Conservation (phyloP, 2,329 filamentous ascomycete species). For the Colletotrichum sidae region DNA sequence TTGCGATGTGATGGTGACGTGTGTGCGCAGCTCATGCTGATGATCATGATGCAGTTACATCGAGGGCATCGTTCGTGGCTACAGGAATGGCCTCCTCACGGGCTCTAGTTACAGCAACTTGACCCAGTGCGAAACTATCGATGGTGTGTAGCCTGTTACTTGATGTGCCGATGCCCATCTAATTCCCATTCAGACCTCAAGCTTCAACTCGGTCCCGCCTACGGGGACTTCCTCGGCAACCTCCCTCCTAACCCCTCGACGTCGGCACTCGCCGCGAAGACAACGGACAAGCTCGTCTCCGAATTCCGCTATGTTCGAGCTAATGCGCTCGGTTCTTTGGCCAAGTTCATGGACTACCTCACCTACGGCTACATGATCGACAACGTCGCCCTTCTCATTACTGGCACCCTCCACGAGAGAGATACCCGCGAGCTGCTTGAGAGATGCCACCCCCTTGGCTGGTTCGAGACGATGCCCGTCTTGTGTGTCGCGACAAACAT, state of each 20-base stretch:
- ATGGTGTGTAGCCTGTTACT: conserved; percentile 70
- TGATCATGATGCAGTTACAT: conserved; percentile 76
- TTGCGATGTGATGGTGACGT: conserved; percentile 16
- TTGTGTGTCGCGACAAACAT: conserved; percentile 98
- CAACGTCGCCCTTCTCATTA: conserved; percentile 97
- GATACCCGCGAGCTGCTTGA: conserved; percentile 96
- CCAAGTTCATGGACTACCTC: conserved; percentile 97
- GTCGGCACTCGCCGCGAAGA: conserved; percentile 92
- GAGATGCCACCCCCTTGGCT: conserved; percentile 94
- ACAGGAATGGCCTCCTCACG: conserved; percentile 93
- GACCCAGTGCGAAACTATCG: conserved; percentile 97
- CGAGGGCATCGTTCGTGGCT: conserved; percentile 96
- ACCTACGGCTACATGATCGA: conserved; percentile 99
- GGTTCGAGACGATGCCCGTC: conserved; percentile 99
- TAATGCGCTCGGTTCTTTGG: conserved; percentile 89
- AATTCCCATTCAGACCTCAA: conserved; percentile 79
- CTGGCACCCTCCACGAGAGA: conserved; percentile 95
- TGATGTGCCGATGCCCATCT: conserved; percentile 29
- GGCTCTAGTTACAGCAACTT: conserved; percentile 93
- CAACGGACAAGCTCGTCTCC: conserved; percentile 96
- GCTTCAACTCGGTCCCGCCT: conserved; percentile 94
- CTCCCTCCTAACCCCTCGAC: conserved; percentile 97
- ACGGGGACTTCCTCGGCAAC: conserved; percentile 94
- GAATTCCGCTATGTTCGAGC: conserved; percentile 97
- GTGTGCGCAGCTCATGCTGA: background rate